Evolutionary conservation across 176 grass and related monocot species (phyloP).

Genomic region (Oryza coarctata): DNA sequence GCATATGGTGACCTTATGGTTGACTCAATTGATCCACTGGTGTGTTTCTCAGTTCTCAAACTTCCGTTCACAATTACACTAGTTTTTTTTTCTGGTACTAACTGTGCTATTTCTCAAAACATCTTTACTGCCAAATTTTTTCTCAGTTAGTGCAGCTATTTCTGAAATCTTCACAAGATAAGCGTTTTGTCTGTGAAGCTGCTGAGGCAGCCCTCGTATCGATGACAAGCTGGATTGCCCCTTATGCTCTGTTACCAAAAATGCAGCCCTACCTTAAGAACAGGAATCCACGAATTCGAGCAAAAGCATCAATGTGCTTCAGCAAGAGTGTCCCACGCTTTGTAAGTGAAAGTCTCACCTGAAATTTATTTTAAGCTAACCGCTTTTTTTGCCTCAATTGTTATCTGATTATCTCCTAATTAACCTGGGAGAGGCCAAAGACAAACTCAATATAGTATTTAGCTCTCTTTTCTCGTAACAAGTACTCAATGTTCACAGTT

Average conservation of each 20-base stretch:
- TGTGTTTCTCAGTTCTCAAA: constrained; percentile 35
- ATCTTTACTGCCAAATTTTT: constrained; percentile 26
- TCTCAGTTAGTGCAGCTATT: constrained; percentile 84
- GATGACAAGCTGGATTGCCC: constrained; percentile 82
- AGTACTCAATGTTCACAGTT: not conserved
- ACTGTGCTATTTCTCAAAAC: constrained; percentile 14
- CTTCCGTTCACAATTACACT: not conserved
- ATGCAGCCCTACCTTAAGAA: constrained; percentile 84
- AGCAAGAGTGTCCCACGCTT: constrained; percentile 81
- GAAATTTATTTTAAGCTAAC: not conserved
- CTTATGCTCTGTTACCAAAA: constrained; percentile 69
- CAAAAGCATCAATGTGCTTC: constrained; percentile 91
- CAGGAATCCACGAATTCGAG: constrained; percentile 85
- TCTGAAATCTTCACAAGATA: constrained; percentile 98
- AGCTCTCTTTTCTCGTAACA: not conserved
- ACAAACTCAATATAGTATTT: not conserved
- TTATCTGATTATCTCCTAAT: not conserved
- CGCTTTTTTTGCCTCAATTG: not conserved
- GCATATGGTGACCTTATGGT: constrained; percentile 69
- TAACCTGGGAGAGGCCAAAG: not conserved
- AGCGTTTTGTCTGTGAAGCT: constrained; percentile 96
- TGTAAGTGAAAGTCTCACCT: constrained; percentile 59
- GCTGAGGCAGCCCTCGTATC: constrained; percentile 76
- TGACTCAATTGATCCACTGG: constrained; percentile 80
- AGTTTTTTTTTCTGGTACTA: constrained; percentile 6